phyloP scores from a whole-genome alignment of 1,139 yeast genomes.

The Hanseniaspora uvarum region DNA sequence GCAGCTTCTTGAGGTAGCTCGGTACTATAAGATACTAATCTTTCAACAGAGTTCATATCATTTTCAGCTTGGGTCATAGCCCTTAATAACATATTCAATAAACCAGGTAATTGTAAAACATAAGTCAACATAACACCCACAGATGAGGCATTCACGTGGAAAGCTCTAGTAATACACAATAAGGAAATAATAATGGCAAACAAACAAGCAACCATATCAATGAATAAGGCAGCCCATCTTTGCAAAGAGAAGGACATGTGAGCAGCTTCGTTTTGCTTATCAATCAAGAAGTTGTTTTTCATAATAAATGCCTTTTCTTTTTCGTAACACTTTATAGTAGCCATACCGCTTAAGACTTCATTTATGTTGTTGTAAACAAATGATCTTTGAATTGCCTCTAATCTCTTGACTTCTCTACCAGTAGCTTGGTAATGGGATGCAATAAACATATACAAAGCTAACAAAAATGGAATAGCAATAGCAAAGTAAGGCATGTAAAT shows the following conservation, averaged over 20 bases:
- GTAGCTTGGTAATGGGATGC: constrained; percentile 48
- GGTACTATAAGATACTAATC: constrained; percentile 58
- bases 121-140: constrained; percentile 63
- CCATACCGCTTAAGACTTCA: constrained; percentile 48
- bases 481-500: constrained; percentile 63
- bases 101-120: constrained; percentile 42
- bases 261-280: constrained; percentile 49
- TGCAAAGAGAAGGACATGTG: constrained; percentile 45
- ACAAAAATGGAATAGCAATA: constrained; percentile 47
- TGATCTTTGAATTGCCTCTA: constrained; percentile 55
- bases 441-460: constrained; percentile 34
- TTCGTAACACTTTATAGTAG: constrained; percentile 45
- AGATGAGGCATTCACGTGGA: constrained; percentile 52
- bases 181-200: constrained; percentile 41
- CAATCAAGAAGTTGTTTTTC: constrained; percentile 36
- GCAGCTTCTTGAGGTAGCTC: constrained; percentile 56
- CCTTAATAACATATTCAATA: constrained; percentile 35
- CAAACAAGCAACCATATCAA: constrained; percentile 38
- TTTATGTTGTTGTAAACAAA: constrained; percentile 53
- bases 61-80: constrained; percentile 59
- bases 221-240: constrained; percentile 49
- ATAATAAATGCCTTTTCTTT: constrained; percentile 34
- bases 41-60: constrained; percentile 69
- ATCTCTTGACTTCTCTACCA: constrained; percentile 51
- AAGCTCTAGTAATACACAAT: constrained; percentile 53